Evolutionary conservation across 768 basidiomycete species (phyloP), one percentile per base, ranked within the genome.

Genomic region (Termitomyces eurrhizus): DNA sequence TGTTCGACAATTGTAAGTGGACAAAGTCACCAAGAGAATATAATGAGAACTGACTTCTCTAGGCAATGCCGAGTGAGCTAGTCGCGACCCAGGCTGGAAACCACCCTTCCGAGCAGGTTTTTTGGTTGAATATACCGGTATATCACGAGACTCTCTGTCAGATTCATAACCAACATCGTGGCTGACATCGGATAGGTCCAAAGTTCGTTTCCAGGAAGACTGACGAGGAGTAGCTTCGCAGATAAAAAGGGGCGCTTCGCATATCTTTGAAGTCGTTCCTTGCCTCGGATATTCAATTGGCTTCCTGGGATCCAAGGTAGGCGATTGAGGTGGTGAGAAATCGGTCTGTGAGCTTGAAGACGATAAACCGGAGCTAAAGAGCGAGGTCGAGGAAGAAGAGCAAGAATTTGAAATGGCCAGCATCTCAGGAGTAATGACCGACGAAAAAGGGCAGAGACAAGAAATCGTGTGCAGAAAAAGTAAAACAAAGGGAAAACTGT

Each of bases 321-420:
- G 63, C 29, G 63, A 63, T 54, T 54, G 59, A 33, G 58, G 62
- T 32, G 60, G 64, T 9, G 66, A 65, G 36, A 35, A 49, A 52
- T 67, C 66, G 9, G 66, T 61, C 32, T 63, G 64, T 13, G 65
- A 64, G 48, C 64, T 61, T 24, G 61, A 66, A 18, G 57, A 56
- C 32, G 59, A 61, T 13, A 52, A 35, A 35, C 41, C 64, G 24
- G 57, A 56, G 32, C 64, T 60, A 32, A 60, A 65, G 14, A 63
- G 36, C 18, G 65, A 66, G 14, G 37, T 53, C 13, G 62, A 58
- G 39, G 60, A 62, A 45, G 61, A 65, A 50, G 45, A 59, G 42
- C 56, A 61, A 46, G 64, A 67, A 26, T 45, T 60, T 48, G 66
- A 65, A 39, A 63, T 26, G 26, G 58, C 62, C 62, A 61, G 64